Evolutionary conservation across 2,329 filamentous ascomycete genomes (phyloP).

Genomic region (Fusarium hostae): DNA sequence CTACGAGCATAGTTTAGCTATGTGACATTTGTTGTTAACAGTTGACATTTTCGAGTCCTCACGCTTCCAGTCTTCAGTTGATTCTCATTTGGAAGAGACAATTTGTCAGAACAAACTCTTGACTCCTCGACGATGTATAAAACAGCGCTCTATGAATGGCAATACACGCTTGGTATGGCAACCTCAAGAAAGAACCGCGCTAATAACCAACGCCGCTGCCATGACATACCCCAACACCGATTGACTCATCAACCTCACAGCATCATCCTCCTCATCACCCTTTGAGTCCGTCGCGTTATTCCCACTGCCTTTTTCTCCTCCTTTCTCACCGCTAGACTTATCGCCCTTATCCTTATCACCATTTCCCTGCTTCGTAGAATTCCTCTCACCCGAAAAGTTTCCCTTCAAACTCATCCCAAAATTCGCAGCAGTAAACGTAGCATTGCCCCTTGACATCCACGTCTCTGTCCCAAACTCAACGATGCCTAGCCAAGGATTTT

Average conservation of each 20-base stretch:
- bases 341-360: neutral
- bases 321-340: neutral
- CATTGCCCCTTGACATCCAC: constrained; percentile 40
- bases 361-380: neutral
- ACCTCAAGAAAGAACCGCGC: constrained; percentile 7
- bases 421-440: constrained; percentile 42
- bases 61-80: too few relatives aligned
- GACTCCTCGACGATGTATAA: neutral
- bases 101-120: too few relatives aligned
- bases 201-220: constrained; percentile 7
- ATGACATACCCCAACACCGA: constrained; percentile 24
- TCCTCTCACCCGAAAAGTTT: neutral
- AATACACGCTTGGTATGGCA: neutral
- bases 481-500: constrained; percentile 36
- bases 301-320: neutral
- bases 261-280: constrained; percentile 29
- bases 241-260: neutral
- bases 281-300: neutral
- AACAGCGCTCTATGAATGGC: neutral
- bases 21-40: too few relatives aligned
- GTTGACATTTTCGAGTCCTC: too few relatives aligned
- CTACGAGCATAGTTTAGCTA: too few relatives aligned
- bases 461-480: constrained; percentile 43
- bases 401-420: constrained; percentile 38
- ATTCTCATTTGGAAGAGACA: too few relatives aligned